Evolutionary conservation across 2,329 filamentous ascomycete species (phyloP).

Genomic region (Neopestalotiopsis rosae): DNA sequence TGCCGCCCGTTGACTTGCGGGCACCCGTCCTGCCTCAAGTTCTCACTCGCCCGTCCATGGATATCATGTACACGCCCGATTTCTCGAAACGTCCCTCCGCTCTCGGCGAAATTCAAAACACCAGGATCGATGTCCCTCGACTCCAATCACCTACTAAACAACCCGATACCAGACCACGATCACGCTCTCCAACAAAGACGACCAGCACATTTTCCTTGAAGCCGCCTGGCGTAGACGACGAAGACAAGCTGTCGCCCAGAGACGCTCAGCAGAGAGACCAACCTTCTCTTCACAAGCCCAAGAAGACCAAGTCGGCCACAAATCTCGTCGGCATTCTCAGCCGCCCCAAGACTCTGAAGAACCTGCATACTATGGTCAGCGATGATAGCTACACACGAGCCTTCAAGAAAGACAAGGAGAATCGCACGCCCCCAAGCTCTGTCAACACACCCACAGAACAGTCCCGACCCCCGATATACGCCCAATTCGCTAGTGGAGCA

Average conservation of each 20-base stretch:
- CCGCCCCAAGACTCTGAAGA: constrained; percentile 75
- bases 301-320: constrained; percentile 82
- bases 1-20: constrained; percentile 34
- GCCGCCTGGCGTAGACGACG: constrained; percentile 44
- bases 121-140: constrained; percentile 41
- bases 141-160: constrained; percentile 33
- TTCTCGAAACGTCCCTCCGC: constrained; percentile 49
- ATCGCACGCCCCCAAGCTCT: constrained; percentile 66
- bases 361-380: constrained; percentile 57
- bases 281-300: constrained; percentile 64
- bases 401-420: constrained; percentile 77
- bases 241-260: constrained; percentile 37
- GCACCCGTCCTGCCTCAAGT: constrained; percentile 27
- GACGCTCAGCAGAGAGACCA: constrained; percentile 43
- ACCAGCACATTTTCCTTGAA: constrained; percentile 42
- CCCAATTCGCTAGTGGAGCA: constrained; percentile 66
- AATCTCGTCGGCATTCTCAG: constrained; percentile 81
- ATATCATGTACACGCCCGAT: constrained; percentile 37
- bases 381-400: constrained; percentile 54
- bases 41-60: constrained; percentile 31
- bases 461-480: constrained; percentile 75
- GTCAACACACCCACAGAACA: constrained; percentile 44
- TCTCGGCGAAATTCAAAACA: constrained; percentile 62
- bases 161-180: constrained; percentile 20
- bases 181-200: constrained; percentile 35